Conservation (phyloP, 140 eudicot genomes). For the Erigeron philadelphicus region DNA sequence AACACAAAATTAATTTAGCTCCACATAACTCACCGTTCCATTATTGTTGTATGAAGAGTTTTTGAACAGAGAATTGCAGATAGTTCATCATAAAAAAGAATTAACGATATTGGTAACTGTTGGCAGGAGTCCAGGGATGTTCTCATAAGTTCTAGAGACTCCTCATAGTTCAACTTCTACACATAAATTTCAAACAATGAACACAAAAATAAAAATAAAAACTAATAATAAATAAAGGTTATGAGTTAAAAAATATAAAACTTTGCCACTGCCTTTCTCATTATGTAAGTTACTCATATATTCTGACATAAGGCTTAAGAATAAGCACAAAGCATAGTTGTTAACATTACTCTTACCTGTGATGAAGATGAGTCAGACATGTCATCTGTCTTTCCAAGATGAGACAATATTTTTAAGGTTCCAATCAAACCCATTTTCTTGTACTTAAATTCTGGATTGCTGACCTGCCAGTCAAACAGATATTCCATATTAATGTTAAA, state of each 20-base stretch:
- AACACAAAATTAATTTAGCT: slow-evolving; percentile 17
- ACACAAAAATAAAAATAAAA: neutral
- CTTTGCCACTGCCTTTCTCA: neutral
- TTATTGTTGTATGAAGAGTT: slow-evolving; percentile 57
- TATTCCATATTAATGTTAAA: slow-evolving; percentile 10
- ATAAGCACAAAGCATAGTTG: slow-evolving; percentile 4
- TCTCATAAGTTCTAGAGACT: slow-evolving; percentile 68
- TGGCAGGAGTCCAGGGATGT: slow-evolving; percentile 64
- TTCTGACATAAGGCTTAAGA: slow-evolving; percentile 3
- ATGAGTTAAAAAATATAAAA: neutral
- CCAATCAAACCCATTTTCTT: slow-evolving; percentile 84
- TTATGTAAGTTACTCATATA: neutral
- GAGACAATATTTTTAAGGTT: slow-evolving; percentile 60
- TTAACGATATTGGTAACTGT: slow-evolving; percentile 60
- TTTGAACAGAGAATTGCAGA: slow-evolving; percentile 40
- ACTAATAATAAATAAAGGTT: slow-evolving; percentile 1
- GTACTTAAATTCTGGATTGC: slow-evolving; percentile 70
- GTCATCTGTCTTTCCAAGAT: slow-evolving; percentile 52
- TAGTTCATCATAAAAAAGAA: slow-evolving; percentile 71
- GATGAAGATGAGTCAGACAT: slow-evolving; percentile 36
- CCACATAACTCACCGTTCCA: slow-evolving; percentile 64
- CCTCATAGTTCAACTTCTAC: slow-evolving; percentile 65
- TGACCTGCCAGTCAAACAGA: slow-evolving; percentile 38
- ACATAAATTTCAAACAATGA: slow-evolving; percentile 26
- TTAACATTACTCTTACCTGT: slow-evolving; percentile 36